These are phyloP conservation scores for Podaxis sp. DNA, from an alignment of 768 basidiomycete species.

Conservation along the genomic window DNA sequence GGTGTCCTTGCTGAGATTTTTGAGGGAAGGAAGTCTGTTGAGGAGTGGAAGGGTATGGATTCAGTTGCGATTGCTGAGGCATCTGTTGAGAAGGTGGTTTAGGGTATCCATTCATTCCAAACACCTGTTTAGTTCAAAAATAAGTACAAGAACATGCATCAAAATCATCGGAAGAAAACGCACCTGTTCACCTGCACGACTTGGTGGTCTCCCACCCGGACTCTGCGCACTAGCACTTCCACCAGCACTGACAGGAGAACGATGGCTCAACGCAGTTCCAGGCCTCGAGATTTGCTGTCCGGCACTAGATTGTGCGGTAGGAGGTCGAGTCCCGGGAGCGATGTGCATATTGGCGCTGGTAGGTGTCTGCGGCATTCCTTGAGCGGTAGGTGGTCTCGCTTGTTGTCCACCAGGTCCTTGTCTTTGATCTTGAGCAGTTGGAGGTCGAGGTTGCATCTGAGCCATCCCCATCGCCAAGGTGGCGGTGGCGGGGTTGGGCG, in stretches of 20 bases:
- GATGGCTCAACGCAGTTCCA: constrained; percentile 19
- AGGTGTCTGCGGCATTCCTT: constrained; percentile 17
- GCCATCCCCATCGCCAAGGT: constrained; percentile 6
- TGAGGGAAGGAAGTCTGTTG: constrained; percentile 5
- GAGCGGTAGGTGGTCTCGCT: constrained; percentile 25
- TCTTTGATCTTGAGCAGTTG: constrained; percentile 12
- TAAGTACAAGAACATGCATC: constrained; percentile 4
- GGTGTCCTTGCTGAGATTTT: neutral
- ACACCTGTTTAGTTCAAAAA: neutral
- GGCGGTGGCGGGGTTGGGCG: constrained; percentile 7
- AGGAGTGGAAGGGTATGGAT: constrained; percentile 7
- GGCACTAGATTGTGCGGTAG: constrained; percentile 1
- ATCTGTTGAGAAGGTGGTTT: constrained; percentile 15
- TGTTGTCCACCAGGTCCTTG: constrained; percentile 9
- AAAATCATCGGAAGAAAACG: neutral
- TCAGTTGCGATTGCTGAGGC: constrained; percentile 1
- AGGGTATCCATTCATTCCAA: constrained; percentile 16
- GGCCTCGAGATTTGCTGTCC: constrained; percentile 19
- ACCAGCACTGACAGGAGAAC: constrained; percentile 17
- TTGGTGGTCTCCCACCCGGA: constrained; percentile 17
- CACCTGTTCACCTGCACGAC: constrained; percentile 17
- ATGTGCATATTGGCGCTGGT: neutral
- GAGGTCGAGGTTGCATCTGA: constrained; percentile 10
- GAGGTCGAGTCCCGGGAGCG: constrained; percentile 3
- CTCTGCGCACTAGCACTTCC: constrained; percentile 14